Base-by-base conservation (phyloP, 805 yeast genomes). In the Gaillardinia entomophila region DNA sequence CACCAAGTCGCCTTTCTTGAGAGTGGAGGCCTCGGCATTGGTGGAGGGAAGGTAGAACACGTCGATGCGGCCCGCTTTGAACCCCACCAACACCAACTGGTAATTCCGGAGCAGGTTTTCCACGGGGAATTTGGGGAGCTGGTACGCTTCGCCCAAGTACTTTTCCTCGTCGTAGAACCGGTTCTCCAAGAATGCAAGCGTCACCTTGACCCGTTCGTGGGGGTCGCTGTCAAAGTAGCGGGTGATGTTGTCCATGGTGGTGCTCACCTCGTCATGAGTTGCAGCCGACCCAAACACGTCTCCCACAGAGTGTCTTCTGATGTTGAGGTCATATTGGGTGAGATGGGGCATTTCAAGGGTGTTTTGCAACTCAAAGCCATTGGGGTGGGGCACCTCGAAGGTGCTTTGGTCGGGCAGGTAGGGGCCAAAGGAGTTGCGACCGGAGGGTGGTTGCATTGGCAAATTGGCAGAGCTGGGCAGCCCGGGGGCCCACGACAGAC, bases 61-160 rank as follows among this genome's bases (percentile, higher is more conserved):
- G 55, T 87, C 96, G 34, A 80, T 60, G 27, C 96, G 66, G 6
- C 87, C 85, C 18, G 81, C 77, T 53, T 88, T 87, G 62, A 87
- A 87, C 34, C 79, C 78, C 26, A 86, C 83, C 23, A 46, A 33
- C 28, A 42, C 46, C 26, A 46, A 34, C 36, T 30, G 44, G 32
- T 31, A 27, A 19, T 26, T 22, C 16, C 32, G 32, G 26, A 27
- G 27, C n/a, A 27, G 15, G 20, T 15, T 20, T 58, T 72, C 57
- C 35, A 53, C 43, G 20, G 67, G 57, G 46, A 57, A 53, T 36
- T 57, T 49, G 7, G 35, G 36, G 24, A 40, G 49, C 43, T 57
- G 68, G 39, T 49, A 51, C 29, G 49, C 41, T 25, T 59, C 61
- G 16, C 47, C 34, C 28, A 57, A 43, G 40, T 43, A 53, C 34